A percentile compares a stretch with the other conserved stretches of the same genome.
phyloP scores from a whole-genome alignment of 2,329 filamentous ascomycete genomes.

The Aureobasidium sp. region DNA sequence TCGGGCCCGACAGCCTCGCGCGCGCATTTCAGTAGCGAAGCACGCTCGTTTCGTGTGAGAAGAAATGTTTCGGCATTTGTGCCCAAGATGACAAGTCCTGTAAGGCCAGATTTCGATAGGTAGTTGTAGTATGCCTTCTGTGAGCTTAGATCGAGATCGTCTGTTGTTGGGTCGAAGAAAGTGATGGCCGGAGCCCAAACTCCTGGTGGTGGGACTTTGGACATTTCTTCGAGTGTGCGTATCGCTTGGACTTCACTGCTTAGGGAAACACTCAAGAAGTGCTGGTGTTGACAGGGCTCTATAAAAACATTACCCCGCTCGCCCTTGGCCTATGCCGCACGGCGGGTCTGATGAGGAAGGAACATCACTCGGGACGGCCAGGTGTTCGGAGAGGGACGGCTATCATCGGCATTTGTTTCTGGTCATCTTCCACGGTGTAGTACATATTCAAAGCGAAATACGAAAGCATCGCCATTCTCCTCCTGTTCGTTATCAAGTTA shows the following conservation, averaged over 20 bases:
- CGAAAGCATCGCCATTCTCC: neutral
- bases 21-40: constrained; percentile 26
- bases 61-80: constrained; percentile 40
- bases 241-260: neutral
- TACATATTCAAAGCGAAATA: neutral
- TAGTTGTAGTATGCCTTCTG: constrained; percentile 37
- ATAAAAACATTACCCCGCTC: constrained; percentile 1
- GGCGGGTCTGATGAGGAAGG: neutral
- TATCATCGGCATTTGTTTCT: neutral
- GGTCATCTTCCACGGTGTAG: neutral
- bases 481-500: neutral
- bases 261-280: neutral
- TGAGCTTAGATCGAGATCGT: constrained; percentile 32
- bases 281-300: neutral
- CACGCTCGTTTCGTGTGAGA: constrained; percentile 35
- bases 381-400: neutral
- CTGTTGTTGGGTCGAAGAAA: constrained; percentile 33
- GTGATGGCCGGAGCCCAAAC: constrained; percentile 35
- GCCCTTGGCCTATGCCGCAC: neutral
- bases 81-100: constrained; percentile 38
- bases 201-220: constrained; percentile 14
- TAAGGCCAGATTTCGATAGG: constrained; percentile 33
- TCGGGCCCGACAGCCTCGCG: constrained; percentile 33
- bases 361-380: neutral
- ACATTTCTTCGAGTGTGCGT: neutral